Conservation (phyloP, 768 basidiomycete genomes). For the Tubosaeta sp. region DNA sequence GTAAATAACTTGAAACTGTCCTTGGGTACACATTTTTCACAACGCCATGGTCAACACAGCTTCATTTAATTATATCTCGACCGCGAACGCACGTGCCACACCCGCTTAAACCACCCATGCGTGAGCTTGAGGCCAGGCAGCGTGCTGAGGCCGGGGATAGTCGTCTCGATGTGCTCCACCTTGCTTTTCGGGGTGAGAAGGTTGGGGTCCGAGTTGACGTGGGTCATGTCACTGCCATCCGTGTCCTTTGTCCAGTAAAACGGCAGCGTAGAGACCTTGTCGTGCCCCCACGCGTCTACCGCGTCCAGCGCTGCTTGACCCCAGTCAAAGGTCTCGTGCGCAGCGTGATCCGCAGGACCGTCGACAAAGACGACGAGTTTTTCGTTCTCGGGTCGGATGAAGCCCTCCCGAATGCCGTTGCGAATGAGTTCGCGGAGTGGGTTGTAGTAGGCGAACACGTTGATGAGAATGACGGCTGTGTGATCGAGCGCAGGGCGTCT, state of each 20-base stretch:
- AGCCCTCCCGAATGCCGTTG: conserved; percentile 63
- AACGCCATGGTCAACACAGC: conserved; percentile 13
- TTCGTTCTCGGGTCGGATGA: conserved; percentile 63
- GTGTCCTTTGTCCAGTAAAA: conserved; percentile 49
- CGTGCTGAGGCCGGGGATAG: conserved; percentile 16
- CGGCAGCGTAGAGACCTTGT: conserved; percentile 28
- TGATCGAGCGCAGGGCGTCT: neutral
- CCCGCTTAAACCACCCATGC: conserved; percentile 30
- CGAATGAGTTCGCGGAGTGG: conserved; percentile 75
- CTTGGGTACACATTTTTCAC: neutral
- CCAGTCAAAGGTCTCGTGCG: conserved; percentile 72
- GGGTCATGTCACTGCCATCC: conserved; percentile 31
- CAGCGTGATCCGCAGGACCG: conserved; percentile 48
- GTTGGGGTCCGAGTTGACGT: neutral
- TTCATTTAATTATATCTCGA: conserved; percentile 17
- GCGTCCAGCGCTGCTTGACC: conserved; percentile 64
- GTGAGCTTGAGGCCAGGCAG: conserved; percentile 22
- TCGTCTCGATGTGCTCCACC: conserved; percentile 18
- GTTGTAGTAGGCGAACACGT: conserved; percentile 79
- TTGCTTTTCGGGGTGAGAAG: conserved; percentile 6
- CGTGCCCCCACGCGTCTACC: conserved; percentile 54
- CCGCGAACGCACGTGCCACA: conserved; percentile 30
- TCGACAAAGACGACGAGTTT: conserved; percentile 72
- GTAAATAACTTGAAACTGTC: too few relatives aligned
- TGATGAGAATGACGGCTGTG: conserved; percentile 80